phyloP scores from a whole-genome alignment of 192 early-diverging fungal genomes.

The Phlyctochytrium arcticum region DNA sequence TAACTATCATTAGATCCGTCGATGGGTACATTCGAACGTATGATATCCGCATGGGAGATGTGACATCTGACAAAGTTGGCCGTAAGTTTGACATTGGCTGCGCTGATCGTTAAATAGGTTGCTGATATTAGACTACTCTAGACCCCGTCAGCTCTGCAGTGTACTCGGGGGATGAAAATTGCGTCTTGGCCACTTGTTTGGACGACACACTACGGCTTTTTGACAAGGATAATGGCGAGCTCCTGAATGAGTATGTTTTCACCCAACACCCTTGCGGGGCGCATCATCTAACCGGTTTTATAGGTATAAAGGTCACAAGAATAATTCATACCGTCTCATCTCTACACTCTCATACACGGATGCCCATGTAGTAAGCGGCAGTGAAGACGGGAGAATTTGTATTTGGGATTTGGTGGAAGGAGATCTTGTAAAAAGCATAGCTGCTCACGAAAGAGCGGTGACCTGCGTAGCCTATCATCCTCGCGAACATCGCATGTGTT shows the following conservation, averaged over 20 bases:
- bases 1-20: conserved; percentile 48
- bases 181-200: conserved; percentile 69
- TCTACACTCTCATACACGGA: conserved; percentile 69
- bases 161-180: conserved; percentile 65
- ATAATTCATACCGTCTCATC: conserved; percentile 70
- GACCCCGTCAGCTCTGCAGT: conserved; percentile 72
- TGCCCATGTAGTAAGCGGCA: conserved; percentile 74
- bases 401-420: conserved; percentile 83
- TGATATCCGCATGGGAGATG: conserved; percentile 76
- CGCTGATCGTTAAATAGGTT: neutral
- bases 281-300: neutral
- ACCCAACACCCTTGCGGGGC: neutral
- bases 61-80: conserved; percentile 68
- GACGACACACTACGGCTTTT: conserved; percentile 81
- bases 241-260: conserved; percentile 61
- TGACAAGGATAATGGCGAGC: conserved; percentile 68
- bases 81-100: conserved; percentile 38
- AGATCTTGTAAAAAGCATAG: conserved; percentile 33
- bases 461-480: conserved; percentile 71
- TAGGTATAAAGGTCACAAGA: conserved; percentile 75
- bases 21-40: conserved; percentile 81
- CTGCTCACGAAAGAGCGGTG: conserved; percentile 59
- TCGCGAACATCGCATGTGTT: conserved; percentile 52
- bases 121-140: conserved; percentile 25
- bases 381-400: conserved; percentile 82